A percentile compares a stretch with the other conserved stretches of the same genome.
Evolutionary conservation across 2,329 filamentous ascomycete species (phyloP).

Genomic region (Zarea fungicola): DNA sequence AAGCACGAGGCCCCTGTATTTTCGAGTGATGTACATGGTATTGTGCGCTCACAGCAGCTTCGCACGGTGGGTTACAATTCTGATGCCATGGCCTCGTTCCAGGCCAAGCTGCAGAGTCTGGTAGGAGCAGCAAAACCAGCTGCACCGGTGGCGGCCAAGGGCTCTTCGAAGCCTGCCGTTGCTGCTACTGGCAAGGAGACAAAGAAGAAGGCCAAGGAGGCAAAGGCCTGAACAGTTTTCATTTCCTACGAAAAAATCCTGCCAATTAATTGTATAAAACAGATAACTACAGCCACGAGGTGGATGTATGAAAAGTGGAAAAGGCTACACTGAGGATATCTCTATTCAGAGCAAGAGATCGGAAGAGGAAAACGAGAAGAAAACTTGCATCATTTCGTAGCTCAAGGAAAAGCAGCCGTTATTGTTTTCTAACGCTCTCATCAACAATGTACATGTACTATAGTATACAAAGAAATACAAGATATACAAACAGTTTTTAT

Average conservation of each 20-base stretch:
- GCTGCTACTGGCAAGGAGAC: constrained; percentile 5
- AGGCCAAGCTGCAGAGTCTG: constrained; percentile 34
- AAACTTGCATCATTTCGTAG: constrained; percentile 1
- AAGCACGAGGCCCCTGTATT: constrained; percentile 32
- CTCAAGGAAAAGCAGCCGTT: neutral
- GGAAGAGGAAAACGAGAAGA: neutral
- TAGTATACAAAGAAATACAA: constrained; percentile 1
- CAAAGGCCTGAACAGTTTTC: neutral
- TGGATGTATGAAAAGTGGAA: neutral
- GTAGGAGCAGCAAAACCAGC: constrained; percentile 15
- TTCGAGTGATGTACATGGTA: constrained; percentile 27
- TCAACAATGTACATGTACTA: constrained; percentile 16
- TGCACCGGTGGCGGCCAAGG: too few relatives aligned
- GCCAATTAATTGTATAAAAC: neutral
- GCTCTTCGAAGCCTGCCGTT: constrained; percentile 3
- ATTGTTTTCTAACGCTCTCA: constrained; percentile 6
- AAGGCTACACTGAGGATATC: too few relatives aligned
- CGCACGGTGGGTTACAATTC: constrained; percentile 32
- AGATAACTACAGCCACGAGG: neutral
- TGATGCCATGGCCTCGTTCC: constrained; percentile 31
- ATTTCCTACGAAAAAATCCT: too few relatives aligned
- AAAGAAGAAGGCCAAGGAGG: neutral
- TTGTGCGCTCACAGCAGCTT: constrained; percentile 33
- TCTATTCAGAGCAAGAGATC: neutral
- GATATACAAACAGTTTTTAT: neutral